Percentiles rank a stretch among this genome's conserved stretches.
phyloP scores from a whole-genome alignment of 2,329 filamentous ascomycete species.

The Talaromyces funiculosus region DNA sequence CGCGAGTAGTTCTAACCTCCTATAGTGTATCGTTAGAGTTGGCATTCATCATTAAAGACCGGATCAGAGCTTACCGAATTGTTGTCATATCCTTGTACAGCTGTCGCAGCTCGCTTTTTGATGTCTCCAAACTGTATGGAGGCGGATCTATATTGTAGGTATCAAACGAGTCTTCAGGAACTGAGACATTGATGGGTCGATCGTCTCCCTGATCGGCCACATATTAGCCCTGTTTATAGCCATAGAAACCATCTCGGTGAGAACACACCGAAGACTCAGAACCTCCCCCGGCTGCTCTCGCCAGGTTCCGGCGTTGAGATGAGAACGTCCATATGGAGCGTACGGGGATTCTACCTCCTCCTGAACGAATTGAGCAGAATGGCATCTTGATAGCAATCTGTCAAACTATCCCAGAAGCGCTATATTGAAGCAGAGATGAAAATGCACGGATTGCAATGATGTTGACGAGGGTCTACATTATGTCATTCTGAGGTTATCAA shows the following conservation, averaged over 20 bases:
- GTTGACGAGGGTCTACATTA: constrained; percentile 5
- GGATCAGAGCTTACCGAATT: constrained; percentile 58
- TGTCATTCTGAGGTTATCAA: constrained; percentile 8
- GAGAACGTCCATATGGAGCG: background rate
- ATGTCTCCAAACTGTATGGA: constrained; percentile 78
- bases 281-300: background rate
- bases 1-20: constrained; percentile 97
- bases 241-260: background rate
- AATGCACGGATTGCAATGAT: background rate
- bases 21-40: constrained; percentile 34
- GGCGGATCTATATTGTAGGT: constrained; percentile 96
- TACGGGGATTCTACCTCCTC: background rate
- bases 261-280: background rate
- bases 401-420: too few species aligned
- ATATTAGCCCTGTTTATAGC: background rate
- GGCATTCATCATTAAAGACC: too few species aligned
- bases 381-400: background rate
- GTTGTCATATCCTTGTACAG: constrained; percentile 96
- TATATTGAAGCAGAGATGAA: background rate
- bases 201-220: constrained; percentile 66
- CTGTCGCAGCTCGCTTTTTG: constrained; percentile 90
- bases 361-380: background rate
- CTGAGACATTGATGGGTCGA: constrained; percentile 75
- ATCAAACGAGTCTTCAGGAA: constrained; percentile 95
- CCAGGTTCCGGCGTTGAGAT: background rate